A percentile compares a stretch with the other conserved stretches of the same genome.
Evolutionary conservation across 2,329 filamentous ascomycete genomes (phyloP).

Genomic region (Aspergillus ochraceoroseus): DNA sequence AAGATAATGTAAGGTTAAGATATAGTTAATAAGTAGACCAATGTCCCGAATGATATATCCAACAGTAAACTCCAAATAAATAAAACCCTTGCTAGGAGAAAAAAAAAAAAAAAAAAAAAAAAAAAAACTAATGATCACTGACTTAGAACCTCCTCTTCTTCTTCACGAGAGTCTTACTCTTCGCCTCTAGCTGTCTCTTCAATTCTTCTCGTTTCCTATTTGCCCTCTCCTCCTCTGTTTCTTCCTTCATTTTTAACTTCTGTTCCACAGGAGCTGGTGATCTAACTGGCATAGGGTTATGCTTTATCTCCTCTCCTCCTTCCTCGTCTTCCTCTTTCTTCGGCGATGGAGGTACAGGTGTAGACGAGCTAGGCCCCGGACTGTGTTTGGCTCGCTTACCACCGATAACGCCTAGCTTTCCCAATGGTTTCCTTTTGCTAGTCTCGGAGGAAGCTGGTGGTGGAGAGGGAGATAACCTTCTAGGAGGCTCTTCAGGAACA

Average conservation of each 20-base stretch:
- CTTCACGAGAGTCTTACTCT: conserved; percentile 50
- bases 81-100: too few species aligned
- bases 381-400: conserved; percentile 21
- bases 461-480: conserved; percentile 1
- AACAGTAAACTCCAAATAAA: too few species aligned
- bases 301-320: neutral
- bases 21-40: too few species aligned
- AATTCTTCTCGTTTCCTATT: conserved; percentile 53
- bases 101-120: neutral
- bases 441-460: conserved; percentile 12
- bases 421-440: conserved; percentile 11
- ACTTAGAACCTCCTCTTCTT: conserved; percentile 58
- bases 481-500: neutral
- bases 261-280: conserved; percentile 2
- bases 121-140: conserved; percentile 35
- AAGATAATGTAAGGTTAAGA: too few species aligned
- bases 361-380: conserved; percentile 5
- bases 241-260: conserved; percentile 15
- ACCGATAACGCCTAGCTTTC: conserved; percentile 38
- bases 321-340: neutral
- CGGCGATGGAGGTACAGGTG: conserved; percentile 3
- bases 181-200: conserved; percentile 50
- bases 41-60: neutral
- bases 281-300: conserved; percentile 2
- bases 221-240: conserved; percentile 50